A percentile compares a stretch with the other conserved stretches of the same genome.
phyloP scores from a whole-genome alignment of 768 basidiomycete genomes.

The Psilocybe cubensis region DNA sequence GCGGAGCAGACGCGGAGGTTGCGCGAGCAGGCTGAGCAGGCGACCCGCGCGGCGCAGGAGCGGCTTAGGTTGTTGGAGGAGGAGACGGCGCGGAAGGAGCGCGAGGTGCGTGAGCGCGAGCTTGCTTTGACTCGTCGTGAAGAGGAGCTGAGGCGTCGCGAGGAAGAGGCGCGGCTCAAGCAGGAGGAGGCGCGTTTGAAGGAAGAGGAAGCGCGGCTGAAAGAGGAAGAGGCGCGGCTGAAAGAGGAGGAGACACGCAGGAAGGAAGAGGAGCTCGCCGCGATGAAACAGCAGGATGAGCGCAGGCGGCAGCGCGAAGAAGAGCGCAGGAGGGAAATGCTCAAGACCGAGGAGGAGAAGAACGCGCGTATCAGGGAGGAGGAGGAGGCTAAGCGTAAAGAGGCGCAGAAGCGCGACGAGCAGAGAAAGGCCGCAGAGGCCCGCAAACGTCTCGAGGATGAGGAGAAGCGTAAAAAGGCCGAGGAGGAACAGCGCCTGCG shows the following conservation, averaged over 20 bases:
- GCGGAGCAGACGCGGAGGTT: conserved; percentile 30
- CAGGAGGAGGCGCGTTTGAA: conserved; percentile 18
- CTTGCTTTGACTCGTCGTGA: conserved; percentile 33
- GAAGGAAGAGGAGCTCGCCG: conserved; percentile 9
- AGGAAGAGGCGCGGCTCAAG: conserved; percentile 32
- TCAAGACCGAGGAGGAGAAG: conserved; percentile 12
- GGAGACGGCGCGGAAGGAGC: conserved; percentile 32
- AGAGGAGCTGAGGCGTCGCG: conserved; percentile 37
- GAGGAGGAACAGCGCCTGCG: conserved; percentile 28
- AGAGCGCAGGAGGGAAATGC: conserved; percentile 15
- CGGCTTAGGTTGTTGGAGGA: conserved; percentile 34
- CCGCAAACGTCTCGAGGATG: conserved; percentile 26
- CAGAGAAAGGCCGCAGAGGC: conserved; percentile 9
- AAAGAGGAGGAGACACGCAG: conserved; percentile 14
- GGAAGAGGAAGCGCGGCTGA: conserved; percentile 5
- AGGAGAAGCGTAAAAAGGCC: conserved; percentile 26
- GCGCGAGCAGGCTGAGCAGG: conserved; percentile 27
- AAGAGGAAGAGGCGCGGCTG: conserved; percentile 2
- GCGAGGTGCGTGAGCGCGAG: conserved; percentile 31
- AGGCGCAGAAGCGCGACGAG: conserved; percentile 27
- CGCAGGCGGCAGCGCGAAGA: conserved; percentile 14
- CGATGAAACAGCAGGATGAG: conserved; percentile 6
- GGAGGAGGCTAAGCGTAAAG: conserved; percentile 12
- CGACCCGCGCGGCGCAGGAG: conserved; percentile 25
- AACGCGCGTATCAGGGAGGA: conserved; percentile 10